Evolutionary conservation across 164 flowering plant species (phyloP).

Genomic region (Amborella trichopoda): DNA sequence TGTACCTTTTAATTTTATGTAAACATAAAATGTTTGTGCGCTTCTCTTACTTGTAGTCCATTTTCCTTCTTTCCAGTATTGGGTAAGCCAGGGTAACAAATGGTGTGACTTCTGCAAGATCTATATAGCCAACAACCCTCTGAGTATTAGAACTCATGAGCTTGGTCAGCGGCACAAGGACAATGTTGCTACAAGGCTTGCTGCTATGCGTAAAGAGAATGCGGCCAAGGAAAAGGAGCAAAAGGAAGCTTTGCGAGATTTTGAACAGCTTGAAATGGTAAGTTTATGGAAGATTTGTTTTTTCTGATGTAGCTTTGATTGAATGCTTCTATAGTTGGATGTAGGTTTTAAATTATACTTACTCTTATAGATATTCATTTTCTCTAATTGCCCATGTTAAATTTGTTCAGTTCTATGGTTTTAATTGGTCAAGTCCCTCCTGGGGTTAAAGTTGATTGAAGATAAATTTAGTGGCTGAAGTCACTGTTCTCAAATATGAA

Average conservation of each 20-base stretch:
- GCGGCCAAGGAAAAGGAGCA: constrained; percentile 69
- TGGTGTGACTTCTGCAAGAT: constrained; percentile 98
- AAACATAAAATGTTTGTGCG: background rate
- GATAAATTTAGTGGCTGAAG: too few species aligned
- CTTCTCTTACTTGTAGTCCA: constrained; percentile 3
- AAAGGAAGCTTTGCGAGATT: constrained; percentile 59
- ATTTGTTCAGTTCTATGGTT: too few species aligned
- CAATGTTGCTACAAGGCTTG: constrained; percentile 60
- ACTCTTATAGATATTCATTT: too few species aligned
- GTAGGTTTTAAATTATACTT: too few species aligned
- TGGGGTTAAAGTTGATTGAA: too few species aligned
- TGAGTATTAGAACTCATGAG: constrained; percentile 89
- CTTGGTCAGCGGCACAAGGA: constrained; percentile 89
- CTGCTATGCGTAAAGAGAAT: constrained; percentile 56
- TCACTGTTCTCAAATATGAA: too few species aligned
- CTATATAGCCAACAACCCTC: constrained; percentile 71
- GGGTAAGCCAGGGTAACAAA: constrained; percentile 97
- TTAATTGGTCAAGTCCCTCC: too few species aligned
- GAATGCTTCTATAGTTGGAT: too few species aligned
- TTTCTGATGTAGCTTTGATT: too few species aligned
- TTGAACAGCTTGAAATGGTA: constrained; percentile 93
- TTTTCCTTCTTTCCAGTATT: constrained; percentile 39
- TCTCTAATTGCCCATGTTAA: too few species aligned
- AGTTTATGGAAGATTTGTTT: constrained; percentile 14
- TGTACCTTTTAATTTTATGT: too few species aligned